phyloP scores from a whole-genome alignment of 305 asterid genomes.

The Lippia alba region DNA sequence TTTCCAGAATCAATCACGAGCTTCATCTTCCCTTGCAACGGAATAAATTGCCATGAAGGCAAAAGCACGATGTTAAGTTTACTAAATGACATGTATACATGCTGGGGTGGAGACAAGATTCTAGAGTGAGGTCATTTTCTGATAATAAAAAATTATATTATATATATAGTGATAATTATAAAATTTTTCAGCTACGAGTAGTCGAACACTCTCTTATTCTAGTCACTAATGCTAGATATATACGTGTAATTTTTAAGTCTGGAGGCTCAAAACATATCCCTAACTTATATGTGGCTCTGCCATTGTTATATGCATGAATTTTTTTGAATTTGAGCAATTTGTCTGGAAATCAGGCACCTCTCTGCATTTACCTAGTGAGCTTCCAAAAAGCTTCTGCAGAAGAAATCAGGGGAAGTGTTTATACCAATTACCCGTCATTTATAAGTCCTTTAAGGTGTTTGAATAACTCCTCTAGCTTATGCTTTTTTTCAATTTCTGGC shows the following conservation, averaged over 20 bases:
- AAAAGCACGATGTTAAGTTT: background rate
- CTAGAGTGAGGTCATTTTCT: background rate
- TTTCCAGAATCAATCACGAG: too few species aligned
- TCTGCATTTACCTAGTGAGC: conserved; percentile 69
- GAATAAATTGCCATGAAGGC: background rate
- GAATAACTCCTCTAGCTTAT: too few species aligned
- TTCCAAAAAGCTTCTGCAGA: conserved; percentile 94
- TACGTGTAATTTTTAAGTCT: too few species aligned
- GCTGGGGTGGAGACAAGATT: too few species aligned
- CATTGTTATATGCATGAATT: background rate
- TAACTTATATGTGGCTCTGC: too few species aligned
- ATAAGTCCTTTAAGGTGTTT: conserved; percentile 32
- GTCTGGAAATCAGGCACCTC: conserved; percentile 85
- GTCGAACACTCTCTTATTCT: too few species aligned
- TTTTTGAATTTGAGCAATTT: background rate
- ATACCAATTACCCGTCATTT: conserved; percentile 86
- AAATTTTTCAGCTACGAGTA: too few species aligned
- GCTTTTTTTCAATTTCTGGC: too few species aligned
- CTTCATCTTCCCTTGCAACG: background rate
- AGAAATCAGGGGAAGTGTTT: conserved; percentile 91
- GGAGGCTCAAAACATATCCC: too few species aligned
- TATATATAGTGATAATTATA: too few species aligned
- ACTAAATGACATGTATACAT: background rate
- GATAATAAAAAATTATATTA: too few species aligned
- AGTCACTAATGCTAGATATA: too few species aligned